Conservation (phyloP, 805 yeast genomes). For the Starmerella powellii region DNA sequence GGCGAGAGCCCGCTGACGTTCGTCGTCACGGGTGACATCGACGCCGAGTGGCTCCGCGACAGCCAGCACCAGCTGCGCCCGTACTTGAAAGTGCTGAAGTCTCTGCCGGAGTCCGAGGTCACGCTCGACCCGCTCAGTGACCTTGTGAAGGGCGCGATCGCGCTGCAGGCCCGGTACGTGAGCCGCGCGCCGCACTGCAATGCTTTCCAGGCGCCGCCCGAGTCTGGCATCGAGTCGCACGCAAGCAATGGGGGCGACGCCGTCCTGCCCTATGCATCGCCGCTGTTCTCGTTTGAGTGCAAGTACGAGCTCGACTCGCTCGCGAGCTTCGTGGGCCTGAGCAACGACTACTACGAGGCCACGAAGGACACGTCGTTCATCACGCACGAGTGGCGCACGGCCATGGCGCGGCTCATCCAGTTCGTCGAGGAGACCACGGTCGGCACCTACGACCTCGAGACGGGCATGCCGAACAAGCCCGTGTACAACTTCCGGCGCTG, state of each 20-base stretch:
- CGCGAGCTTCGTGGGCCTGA: conserved; percentile 65
- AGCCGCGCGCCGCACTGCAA: conserved; percentile 66
- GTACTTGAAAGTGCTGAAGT: conserved; percentile 48
- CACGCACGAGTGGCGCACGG: conserved; percentile 44
- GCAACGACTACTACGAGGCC: conserved; percentile 54
- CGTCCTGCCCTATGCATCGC: conserved; percentile 60
- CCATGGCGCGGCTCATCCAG: conserved; percentile 42
- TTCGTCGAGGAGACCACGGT: conserved; percentile 10
- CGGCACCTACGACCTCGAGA: conserved; percentile 34
- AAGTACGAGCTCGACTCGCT: conserved; percentile 80
- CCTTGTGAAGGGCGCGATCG: conserved; percentile 64
- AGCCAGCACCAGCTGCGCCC: conserved; percentile 72
- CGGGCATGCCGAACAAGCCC: conserved; percentile 39
- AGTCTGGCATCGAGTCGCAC: conserved; percentile 21
- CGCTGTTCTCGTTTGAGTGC: conserved; percentile 70
- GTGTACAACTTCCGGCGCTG: conserved; percentile 60
- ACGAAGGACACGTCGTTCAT: conserved; percentile 35
- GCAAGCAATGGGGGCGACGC: conserved; percentile 34
- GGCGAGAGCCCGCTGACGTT: conserved; percentile 44
- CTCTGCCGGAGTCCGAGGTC: conserved; percentile 32
- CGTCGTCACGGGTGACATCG: conserved; percentile 83
- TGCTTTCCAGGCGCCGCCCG: conserved; percentile 76
- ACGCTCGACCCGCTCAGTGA: conserved; percentile 30
- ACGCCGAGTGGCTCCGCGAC: conserved; percentile 88
- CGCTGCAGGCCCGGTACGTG: conserved; percentile 60